phyloP scores from a whole-genome alignment of 2,329 filamentous ascomycete species.

The Alternaria conjuncta region DNA sequence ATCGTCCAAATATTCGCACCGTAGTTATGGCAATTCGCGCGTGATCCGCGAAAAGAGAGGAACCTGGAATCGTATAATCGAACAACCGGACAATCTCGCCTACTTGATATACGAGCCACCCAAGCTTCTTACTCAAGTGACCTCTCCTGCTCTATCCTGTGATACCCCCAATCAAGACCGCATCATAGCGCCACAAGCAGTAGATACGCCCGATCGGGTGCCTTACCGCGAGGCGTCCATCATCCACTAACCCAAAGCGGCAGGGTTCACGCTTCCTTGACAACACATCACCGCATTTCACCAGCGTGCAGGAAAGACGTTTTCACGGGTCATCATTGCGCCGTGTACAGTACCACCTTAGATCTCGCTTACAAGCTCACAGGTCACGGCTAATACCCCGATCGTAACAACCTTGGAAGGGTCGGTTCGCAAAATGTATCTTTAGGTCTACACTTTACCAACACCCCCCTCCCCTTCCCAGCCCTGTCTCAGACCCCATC shows the following conservation, averaged over 20 bases:
- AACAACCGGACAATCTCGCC: not conserved
- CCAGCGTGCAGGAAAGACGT: not conserved
- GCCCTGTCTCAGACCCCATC: not conserved
- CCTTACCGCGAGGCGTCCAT: constrained; percentile 18
- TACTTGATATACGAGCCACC: not conserved
- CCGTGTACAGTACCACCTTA: not conserved
- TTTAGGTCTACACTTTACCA: not conserved
- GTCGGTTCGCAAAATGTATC: not conserved
- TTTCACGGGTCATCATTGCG: not conserved
- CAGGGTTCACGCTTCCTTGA: constrained; percentile 1
- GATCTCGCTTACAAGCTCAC: not conserved
- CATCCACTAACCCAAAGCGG: constrained; percentile 11
- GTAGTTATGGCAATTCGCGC: no score
- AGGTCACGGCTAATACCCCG: not conserved
- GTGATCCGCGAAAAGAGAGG: not conserved
- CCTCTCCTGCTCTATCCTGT: not conserved
- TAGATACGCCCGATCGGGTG: constrained; percentile 16
- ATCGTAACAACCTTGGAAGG: not conserved
- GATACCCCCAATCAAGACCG: not conserved
- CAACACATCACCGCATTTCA: constrained; percentile 14
- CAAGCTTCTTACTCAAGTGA: not conserved
- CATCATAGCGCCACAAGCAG: constrained; percentile 5
- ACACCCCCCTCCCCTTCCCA: not conserved
- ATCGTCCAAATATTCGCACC: not conserved
- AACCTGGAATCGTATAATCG: not conserved